Evolutionary conservation across 306 rosid genomes (phyloP).

Genomic region (Corylus avellana): DNA sequence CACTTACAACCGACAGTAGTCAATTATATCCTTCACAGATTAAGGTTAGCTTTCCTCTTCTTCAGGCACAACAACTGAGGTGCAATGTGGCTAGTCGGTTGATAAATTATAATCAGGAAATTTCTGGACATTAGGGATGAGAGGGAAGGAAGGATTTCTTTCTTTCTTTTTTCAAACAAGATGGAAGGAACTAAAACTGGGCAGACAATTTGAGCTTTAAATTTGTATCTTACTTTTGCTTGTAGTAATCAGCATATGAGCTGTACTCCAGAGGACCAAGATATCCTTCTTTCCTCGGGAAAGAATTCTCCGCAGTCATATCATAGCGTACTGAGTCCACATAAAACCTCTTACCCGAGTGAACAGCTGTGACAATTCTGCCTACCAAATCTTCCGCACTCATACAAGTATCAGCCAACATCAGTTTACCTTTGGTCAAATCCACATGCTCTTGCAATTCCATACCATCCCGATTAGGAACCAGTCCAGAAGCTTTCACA

Average conservation of each 20-base stretch:
- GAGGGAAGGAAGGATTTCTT: slow-evolving; percentile 13
- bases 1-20: slow-evolving; percentile 40
- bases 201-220: slow-evolving; percentile 30
- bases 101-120: slow-evolving; percentile 35
- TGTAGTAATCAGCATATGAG: slow-evolving; percentile 97
- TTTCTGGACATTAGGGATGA: background rate
- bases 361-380: slow-evolving; percentile 95
- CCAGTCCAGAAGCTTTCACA: slow-evolving; percentile 92
- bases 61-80: slow-evolving; percentile 59
- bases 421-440: slow-evolving; percentile 57
- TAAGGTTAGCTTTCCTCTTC: slow-evolving; percentile 54
- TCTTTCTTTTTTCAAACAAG: slow-evolving; percentile 4
- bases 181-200: slow-evolving; percentile 13
- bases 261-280: slow-evolving; percentile 99
- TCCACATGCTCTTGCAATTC: slow-evolving; percentile 44
- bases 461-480: slow-evolving; percentile 59
- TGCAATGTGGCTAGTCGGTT: slow-evolving; percentile 47
- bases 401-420: slow-evolving; percentile 85
- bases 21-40: slow-evolving; percentile 59
- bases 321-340: slow-evolving; percentile 90
- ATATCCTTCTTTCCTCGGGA: slow-evolving; percentile 97
- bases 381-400: slow-evolving; percentile 77
- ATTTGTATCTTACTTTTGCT: slow-evolving; percentile 74
- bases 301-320: slow-evolving; percentile 93
- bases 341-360: slow-evolving; percentile 96